Conservation (phyloP, 345 rosid genomes). For the Triadica sebifera region DNA sequence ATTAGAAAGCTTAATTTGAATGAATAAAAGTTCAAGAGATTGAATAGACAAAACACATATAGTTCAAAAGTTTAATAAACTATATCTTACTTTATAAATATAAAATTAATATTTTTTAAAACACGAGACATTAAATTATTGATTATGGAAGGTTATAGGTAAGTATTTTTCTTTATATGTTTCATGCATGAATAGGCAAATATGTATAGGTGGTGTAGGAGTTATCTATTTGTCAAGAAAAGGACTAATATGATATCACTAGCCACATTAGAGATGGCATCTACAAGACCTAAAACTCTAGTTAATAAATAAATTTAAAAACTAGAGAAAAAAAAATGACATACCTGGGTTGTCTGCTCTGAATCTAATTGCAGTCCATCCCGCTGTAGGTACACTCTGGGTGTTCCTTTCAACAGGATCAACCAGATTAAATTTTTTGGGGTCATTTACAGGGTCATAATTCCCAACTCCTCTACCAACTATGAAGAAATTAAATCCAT, state of each 20-base stretch:
- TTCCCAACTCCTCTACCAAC: conserved; percentile 24
- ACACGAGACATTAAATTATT: too few species aligned
- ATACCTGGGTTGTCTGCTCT: conserved; percentile 26
- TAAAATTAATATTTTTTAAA: too few species aligned
- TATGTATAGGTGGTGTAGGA: neutral
- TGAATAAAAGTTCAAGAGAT: too few species aligned
- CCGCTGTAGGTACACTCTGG: conserved; percentile 18
- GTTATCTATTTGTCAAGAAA: conserved; percentile 4
- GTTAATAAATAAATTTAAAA: neutral
- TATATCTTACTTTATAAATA: too few species aligned
- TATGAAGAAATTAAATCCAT: conserved; percentile 22
- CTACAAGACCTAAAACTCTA: neutral
- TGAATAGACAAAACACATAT: too few species aligned
- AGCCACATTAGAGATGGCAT: neutral
- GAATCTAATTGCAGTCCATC: conserved; percentile 26
- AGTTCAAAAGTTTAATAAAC: too few species aligned
- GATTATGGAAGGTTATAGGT: too few species aligned
- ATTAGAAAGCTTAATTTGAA: too few species aligned
- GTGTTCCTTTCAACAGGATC: conserved; percentile 29
- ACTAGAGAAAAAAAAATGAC: neutral
- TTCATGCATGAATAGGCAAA: conserved; percentile 2
- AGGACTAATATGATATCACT: neutral
- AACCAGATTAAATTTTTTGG: conserved; percentile 16
- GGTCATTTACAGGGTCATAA: conserved; percentile 15
- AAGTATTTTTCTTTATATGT: too few species aligned